Evolutionary conservation across 2,329 filamentous ascomycete species (phyloP).

Genomic region (Macroventuria anomochaeta): DNA sequence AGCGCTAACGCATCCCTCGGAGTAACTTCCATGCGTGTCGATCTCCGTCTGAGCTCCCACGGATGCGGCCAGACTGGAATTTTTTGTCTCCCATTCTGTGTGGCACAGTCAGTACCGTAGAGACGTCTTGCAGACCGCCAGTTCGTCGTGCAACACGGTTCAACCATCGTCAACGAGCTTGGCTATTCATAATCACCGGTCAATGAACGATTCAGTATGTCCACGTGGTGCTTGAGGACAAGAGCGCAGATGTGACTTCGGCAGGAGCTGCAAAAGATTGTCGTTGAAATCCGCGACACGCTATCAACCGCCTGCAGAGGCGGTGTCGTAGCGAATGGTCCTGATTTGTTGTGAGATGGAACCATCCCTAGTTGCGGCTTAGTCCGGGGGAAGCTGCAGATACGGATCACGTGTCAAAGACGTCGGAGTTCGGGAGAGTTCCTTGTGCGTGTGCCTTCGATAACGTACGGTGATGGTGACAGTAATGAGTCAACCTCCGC

Average conservation of each 20-base stretch:
- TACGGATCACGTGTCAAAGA: conserved; percentile 24
- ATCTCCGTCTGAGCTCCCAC: background rate
- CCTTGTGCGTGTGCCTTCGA: conserved; percentile 8
- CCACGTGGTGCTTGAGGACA: conserved; percentile 13
- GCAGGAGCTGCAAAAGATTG: conserved; percentile 13
- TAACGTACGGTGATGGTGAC: background rate
- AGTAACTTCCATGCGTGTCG: conserved; percentile 6
- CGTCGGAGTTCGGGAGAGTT: conserved; percentile 12
- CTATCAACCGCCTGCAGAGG: conserved; percentile 28
- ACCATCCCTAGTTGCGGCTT: conserved; percentile 27
- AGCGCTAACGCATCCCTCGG: conserved; percentile 4
- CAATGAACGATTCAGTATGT: conserved; percentile 4
- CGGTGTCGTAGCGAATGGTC: conserved; percentile 28
- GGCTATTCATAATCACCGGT: background rate
- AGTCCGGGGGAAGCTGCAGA: conserved; percentile 26
- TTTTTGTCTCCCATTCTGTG: background rate
- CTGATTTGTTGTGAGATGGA: conserved; percentile 32
- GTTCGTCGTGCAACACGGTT: background rate
- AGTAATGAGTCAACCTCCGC: background rate
- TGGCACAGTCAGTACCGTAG: conserved; percentile 1
- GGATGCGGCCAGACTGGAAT: background rate
- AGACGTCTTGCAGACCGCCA: background rate
- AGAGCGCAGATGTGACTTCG: background rate
- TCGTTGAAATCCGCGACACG: conserved; percentile 24
- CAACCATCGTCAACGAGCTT: background rate